Evolutionary conservation across 768 basidiomycete species (phyloP), one percentile per base, ranked within the genome.

Genomic region (Xerocomus brunneocitrinus): DNA sequence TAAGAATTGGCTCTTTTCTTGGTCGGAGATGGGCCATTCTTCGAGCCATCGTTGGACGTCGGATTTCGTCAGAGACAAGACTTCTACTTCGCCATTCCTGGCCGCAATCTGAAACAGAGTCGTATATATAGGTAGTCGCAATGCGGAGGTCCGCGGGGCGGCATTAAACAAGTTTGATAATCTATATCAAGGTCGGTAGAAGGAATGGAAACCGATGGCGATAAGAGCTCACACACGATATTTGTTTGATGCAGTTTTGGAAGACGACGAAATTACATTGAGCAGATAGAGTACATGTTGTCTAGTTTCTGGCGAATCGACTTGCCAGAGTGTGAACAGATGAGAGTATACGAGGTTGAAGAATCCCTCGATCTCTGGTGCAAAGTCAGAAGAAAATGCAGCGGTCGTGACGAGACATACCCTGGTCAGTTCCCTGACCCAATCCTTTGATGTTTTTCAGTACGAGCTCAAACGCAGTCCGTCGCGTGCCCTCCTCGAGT

Each of bases 161-260:
- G 85, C 78, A 62, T 93, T 91, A 78, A 91, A 91, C 30, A 92
- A 69, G 65, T 91, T 91, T 24, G 91, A 84, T 9, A 92, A 72
- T 62, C 91, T 92, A 58, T 8, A 27, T 53, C 36, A 41, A 46
- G 22, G 48, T 58, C 43, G 50, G 50, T 27, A 41, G n/a, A 42
- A 56, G 39, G 49, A n/a, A 47, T 9, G 8, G 25, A 39, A 7
- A 10, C 47, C 3, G 19, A 52, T 28, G 32, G 31, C 10, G 40
- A 46, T 24, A 30, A 16, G 13, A 16, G 9, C 60, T 59, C 55
- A 91, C 91, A 90, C 76, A 71, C 86, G 85, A 71, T 88, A 91
- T 73, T 85, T 89, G 60, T 83, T 73, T 9, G 78, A 62, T n/a
- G 79, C 58, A 27, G 75, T 78, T 53, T 80, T 78, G 25, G 81